Conservation (phyloP, 1,284 basidiomycete genomes). For the Rhodotorula sp. region DNA sequence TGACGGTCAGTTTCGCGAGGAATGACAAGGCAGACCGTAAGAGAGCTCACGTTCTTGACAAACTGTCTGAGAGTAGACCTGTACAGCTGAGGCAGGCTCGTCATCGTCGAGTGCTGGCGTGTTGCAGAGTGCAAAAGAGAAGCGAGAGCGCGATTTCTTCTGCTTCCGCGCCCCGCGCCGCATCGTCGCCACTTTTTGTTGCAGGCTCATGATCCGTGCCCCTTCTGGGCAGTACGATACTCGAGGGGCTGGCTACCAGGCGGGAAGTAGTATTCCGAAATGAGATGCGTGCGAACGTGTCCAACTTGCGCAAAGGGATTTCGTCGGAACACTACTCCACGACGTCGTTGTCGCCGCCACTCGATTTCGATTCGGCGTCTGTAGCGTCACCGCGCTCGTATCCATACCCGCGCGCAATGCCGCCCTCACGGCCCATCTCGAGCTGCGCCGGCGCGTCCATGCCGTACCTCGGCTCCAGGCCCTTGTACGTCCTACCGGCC, state of each 20-base stretch:
- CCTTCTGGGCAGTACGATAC: too few species aligned
- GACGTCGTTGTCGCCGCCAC: neutral
- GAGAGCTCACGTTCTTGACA: slow-evolving; percentile 29
- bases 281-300: too few species aligned
- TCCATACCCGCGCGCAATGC: slow-evolving; percentile 83
- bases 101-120: slow-evolving; percentile 6
- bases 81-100: slow-evolving; percentile 29
- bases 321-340: too few species aligned
- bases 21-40: neutral
- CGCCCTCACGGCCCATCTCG: slow-evolving; percentile 69
- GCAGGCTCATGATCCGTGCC: neutral
- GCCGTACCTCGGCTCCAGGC: slow-evolving; percentile 76
- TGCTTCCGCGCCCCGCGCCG: too few species aligned
- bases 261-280: too few species aligned
- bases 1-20: neutral
- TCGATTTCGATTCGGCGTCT: neutral
- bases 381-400: slow-evolving; percentile 42
- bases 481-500: slow-evolving; percentile 70
- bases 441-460: slow-evolving; percentile 75
- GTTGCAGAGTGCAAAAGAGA: neutral
- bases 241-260: too few species aligned
- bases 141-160: neutral
- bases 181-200: neutral
- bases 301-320: too few species aligned
- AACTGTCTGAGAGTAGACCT: slow-evolving; percentile 36